A percentile compares a stretch with the other conserved stretches of the same genome.
These are phyloP conservation scores for Candida railenensis DNA, from an alignment of 805 yeast genomes.

Conservation along the genomic window DNA sequence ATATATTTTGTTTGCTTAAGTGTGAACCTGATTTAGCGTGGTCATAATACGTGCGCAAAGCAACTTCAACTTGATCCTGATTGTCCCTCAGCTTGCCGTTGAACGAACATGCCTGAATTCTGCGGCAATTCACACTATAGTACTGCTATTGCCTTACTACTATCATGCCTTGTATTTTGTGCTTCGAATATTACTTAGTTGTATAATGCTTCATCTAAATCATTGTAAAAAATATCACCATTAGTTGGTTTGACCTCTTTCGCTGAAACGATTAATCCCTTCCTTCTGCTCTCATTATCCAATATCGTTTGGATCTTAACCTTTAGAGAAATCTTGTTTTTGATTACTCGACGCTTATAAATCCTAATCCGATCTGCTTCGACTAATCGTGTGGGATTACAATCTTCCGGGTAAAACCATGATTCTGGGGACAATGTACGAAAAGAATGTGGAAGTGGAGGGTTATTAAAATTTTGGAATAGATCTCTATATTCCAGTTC, in stretches of 20 bases:
- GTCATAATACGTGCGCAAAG: no score
- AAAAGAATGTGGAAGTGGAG: neutral
- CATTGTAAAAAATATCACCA: constrained; percentile 7
- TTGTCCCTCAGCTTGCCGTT: no score
- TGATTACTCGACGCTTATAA: neutral
- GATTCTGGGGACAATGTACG: neutral
- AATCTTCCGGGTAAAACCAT: constrained; percentile 4
- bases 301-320: neutral
- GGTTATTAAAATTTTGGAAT: neutral
- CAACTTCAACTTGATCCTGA: no score
- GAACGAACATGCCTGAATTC: no score
- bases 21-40: no score
- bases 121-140: no score
- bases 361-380: neutral
- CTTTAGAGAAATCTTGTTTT: neutral
- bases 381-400: neutral
- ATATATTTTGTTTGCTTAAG: no score
- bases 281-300: neutral
- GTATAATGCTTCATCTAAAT: constrained; percentile 7
- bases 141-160: no score
- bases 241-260: neutral
- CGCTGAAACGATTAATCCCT: neutral
- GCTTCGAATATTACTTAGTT: no score
- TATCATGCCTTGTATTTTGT: no score
- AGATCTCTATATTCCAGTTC: neutral